These are phyloP conservation scores for Pisolithus orientalis DNA, from an alignment of 768 basidiomycete species.

Conservation along the genomic window DNA sequence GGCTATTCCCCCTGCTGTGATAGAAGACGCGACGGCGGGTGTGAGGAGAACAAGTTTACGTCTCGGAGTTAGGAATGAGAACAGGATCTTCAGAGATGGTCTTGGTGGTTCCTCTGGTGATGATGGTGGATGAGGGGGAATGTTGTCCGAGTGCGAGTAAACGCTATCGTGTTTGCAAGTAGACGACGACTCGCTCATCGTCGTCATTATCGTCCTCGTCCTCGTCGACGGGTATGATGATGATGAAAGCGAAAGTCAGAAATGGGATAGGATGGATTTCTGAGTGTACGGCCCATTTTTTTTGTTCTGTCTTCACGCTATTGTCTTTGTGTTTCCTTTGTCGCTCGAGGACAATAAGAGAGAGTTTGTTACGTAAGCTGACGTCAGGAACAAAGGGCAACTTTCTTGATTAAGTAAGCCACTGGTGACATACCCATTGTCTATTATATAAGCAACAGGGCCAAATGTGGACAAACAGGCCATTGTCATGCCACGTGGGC, in stretches of 20 bases:
- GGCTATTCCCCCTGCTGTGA: slow-evolving; percentile 62
- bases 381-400: neutral
- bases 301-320: neutral
- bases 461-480: too few relatives aligned
- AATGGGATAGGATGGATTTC: neutral
- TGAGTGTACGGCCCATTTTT: neutral
- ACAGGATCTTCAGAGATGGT: slow-evolving; percentile 60
- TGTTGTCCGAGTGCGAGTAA: neutral
- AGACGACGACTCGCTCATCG: too few relatives aligned
- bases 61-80: slow-evolving; percentile 53
- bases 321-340: neutral
- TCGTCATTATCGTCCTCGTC: too few relatives aligned
- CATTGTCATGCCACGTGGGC: too few relatives aligned
- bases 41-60: slow-evolving; percentile 52
- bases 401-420: neutral
- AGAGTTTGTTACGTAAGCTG: neutral
- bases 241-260: neutral
- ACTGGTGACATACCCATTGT: neutral
- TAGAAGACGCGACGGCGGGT: slow-evolving; percentile 58
- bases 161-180: too few relatives aligned
- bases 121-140: slow-evolving; percentile 4
- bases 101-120: slow-evolving; percentile 25
- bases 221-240: neutral
- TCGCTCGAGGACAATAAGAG: neutral
- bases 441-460: neutral